Evolutionary conservation across 345 rosid genomes (phyloP), one percentile per base, ranked within the genome.

Genomic region (Salix koriyanagi): DNA sequence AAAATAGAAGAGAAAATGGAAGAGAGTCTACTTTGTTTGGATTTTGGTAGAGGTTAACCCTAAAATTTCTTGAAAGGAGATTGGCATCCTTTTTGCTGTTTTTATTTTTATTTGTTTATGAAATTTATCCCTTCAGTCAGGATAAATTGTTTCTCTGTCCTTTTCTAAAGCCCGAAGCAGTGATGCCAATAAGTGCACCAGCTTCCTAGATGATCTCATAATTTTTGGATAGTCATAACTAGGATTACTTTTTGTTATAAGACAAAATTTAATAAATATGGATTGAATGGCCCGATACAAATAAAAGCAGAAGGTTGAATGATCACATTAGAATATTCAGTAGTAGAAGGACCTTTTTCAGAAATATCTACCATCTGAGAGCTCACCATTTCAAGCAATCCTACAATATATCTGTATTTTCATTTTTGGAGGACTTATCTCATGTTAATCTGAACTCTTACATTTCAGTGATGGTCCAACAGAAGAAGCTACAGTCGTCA

Each of bases 381-480:
- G 52, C 14, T 4, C 52, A 46, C 52, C 52, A 46, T 46, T 46
- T 12, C 52, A 46, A 46, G 52, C 18, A 46, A 14, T 12, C 52
- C 19, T 46, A 46, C 21, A 23, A 60, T 23, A 9, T 21, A 19
- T 6, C 21, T 60, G 39, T 50, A 34, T 77, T 76, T 67, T 28
- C 48, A 60, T 76, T 30, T 62, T 32, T 36, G 58, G 71, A 56
- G 34, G 73, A 69, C 56, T 41, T 36, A 23, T 50, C 69, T 72
- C 48, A 46, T 65, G 74, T 39, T 50, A 58, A 42, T 36, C 72
- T 39, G 32, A 23, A 46, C 69, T 69, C 65, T 72, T 77, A 18
- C 60, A 48, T 82, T 79, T 79, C 84, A 93, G 97, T 80, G 88
- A 81, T 37, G 83, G 80, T 71, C 87, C 92, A 76, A 70, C 86